These are phyloP conservation scores for Cryptococcus sp. DNA, from an alignment of 1,284 basidiomycete genomes.

Conservation along the genomic window DNA sequence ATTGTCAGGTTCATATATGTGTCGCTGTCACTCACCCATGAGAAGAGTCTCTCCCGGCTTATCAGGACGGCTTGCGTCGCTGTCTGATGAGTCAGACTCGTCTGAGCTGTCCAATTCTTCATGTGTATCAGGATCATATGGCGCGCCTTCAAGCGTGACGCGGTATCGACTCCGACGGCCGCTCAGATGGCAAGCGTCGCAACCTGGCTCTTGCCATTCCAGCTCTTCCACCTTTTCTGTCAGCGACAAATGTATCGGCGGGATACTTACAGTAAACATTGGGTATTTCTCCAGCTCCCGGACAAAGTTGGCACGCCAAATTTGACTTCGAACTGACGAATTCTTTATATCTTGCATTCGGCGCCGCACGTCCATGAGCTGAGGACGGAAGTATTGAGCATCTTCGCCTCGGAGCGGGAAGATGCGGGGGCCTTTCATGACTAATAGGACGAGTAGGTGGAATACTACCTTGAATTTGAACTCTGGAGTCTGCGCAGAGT, in stretches of 20 bases:
- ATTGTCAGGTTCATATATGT: slow-evolving; percentile 7
- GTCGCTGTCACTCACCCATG: slow-evolving; percentile 18
- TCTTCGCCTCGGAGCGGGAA: slow-evolving; percentile 29
- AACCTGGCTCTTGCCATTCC: slow-evolving; percentile 63
- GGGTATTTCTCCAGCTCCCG: slow-evolving; percentile 67
- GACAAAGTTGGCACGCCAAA: slow-evolving; percentile 73
- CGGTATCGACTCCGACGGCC: slow-evolving; percentile 54
- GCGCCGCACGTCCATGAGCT: slow-evolving; percentile 56
- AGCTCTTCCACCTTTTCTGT: slow-evolving; percentile 45
- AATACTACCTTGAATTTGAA: slow-evolving; percentile 63
- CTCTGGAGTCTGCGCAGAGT: slow-evolving; percentile 61
- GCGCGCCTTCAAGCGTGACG: slow-evolving; percentile 34
- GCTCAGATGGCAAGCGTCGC: slow-evolving; percentile 76
- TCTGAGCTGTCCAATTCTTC: slow-evolving; percentile 25
- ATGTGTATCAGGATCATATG: slow-evolving; percentile 47
- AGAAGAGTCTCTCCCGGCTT: slow-evolving; percentile 12
- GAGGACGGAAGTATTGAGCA: slow-evolving; percentile 33
- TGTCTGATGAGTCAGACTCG: slow-evolving; percentile 10
- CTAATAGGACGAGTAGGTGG: slow-evolving; percentile 78
- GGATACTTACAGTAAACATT: slow-evolving; percentile 57
- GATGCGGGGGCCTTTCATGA: slow-evolving; percentile 55
- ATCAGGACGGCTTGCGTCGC: background rate
- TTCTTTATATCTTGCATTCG: slow-evolving; percentile 68
- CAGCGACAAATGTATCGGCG: background rate
- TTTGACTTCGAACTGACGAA: slow-evolving; percentile 71